Evolutionary conservation across 768 basidiomycete genomes (phyloP), one percentile per base, ranked within the genome.

Genomic region (Phallus indusiatus): DNA sequence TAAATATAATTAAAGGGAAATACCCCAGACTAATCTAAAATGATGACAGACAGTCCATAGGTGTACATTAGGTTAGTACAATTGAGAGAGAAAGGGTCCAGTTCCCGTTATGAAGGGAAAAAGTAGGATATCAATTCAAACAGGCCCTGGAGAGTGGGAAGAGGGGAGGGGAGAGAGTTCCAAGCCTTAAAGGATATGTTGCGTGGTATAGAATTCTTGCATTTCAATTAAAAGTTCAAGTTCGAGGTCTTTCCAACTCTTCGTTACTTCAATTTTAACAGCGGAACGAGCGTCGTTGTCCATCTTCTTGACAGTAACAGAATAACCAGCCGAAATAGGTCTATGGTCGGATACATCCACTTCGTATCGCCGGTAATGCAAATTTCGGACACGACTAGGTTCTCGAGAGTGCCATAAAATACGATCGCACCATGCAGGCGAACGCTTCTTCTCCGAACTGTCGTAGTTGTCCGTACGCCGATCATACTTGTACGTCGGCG

Each of bases 381-480:
- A 61, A 67, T 82, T 78, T 56, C 74, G 68, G 28, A 95, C 84
- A 8, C 90, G 76, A 12, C 69, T 72, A 14, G 76, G 74, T 16
- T 78, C 80, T 16, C 75, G 75, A 47, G 81, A 74, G 4, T 84
- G 82, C 83, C 86, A 95, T 47, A 98, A 73, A 20, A 99, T 82
- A 5, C 95, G 85, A 69, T 99, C 95, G 68, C 95, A 99, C 94
- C 94, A 99, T 1, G 95, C 94, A 3, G 95, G 95, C 8, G 84
- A 77, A 0, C 95, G 86, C 12, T 80, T 78, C 71, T 98, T 97
- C 69, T 92, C 90, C 0, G 88, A 91, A 2, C 86, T 77, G 68
- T 99, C 95, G 65, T 91, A 99, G 62, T 84, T 80, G 68, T 80
- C 70, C 21, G 90, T 82, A 6, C 80, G 74, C 1, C 82, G 83